These are phyloP conservation scores for Eucalyptus sp. DNA, from an alignment of 345 rosid species.

Conservation along the genomic window DNA sequence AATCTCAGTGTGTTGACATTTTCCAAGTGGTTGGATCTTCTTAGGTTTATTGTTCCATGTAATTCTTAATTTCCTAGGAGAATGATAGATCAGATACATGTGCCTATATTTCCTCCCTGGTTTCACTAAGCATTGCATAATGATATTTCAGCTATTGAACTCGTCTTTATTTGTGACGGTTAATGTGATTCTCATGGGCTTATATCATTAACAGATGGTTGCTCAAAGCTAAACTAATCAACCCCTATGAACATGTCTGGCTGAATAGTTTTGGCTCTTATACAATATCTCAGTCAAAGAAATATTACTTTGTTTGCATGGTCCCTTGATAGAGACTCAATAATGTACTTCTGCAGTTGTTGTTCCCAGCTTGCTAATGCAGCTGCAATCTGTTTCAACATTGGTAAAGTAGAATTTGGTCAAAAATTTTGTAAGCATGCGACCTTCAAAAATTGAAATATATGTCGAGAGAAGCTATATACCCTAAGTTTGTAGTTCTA, in stretches of 20 bases:
- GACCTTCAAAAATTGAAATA: background rate
- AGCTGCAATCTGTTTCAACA: slow-evolving; percentile 41
- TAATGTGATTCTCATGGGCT: background rate
- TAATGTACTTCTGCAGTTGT: slow-evolving; percentile 5
- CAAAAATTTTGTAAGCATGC: background rate
- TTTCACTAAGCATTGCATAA: background rate
- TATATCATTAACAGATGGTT: background rate
- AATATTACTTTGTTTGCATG: slow-evolving; percentile 10
- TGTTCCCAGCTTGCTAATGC: slow-evolving; percentile 17
- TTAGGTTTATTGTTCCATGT: background rate
- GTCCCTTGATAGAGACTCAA: background rate
- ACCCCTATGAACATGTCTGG: background rate
- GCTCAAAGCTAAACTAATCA: background rate
- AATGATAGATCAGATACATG: background rate
- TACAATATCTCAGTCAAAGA: slow-evolving; percentile 5
- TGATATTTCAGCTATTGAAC: background rate
- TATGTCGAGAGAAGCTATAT: background rate
- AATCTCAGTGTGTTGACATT: background rate
- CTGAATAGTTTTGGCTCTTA: background rate
- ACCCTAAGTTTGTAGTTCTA: slow-evolving; percentile 50
- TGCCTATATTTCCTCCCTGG: background rate
- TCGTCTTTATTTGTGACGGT: background rate
- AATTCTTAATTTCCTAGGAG: background rate
- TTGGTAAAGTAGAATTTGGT: background rate
- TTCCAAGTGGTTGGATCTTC: background rate